Evolutionary conservation across 257 asterid genomes (phyloP), one percentile per base, ranked within the genome.

Genomic region (Anisodus tanguticus): DNA sequence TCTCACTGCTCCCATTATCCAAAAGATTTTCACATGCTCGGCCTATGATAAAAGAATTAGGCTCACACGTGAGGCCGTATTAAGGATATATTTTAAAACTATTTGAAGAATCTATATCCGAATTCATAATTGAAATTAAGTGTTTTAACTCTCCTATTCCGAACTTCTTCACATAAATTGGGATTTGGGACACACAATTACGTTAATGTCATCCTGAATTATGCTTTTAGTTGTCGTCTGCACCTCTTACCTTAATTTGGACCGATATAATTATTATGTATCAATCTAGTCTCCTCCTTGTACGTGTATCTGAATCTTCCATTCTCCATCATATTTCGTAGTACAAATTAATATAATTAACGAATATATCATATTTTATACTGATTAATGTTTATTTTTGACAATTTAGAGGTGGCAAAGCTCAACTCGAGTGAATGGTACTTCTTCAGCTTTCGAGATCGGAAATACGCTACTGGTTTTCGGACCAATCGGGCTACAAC

Each of bases 401-500:
- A 13, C 2, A 67, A 26, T 60, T 0, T 53, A 95, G 98, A 94
- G 58, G 88, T 85, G 85, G 97, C 98, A 8, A 95, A 95, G 89
- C 87, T 95, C 89, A 94, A 94, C 55, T 89, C 98, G 0, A 90
- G 45, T 1, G 98, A 95, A 87, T 95, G 98, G 98, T 95, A 94
- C 90, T 95, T 95, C 93, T 95, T 95, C 79, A 94, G 94, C 87
- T 94, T 94, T 41, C 93, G 98, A 0, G 98, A 93, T 62, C 92
- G 97, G 1, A 95, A 95, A 81, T 95, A 95, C 1, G 94, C 98
- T 0, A 93, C 97, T 0, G 98, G 98, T 2, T 94, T 41, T 16
- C 83, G 98, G 51, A 89, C 95, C 0, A 95, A 94, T 72, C 84
- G 98, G 59, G 98, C 98, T 4, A 95, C 98, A 35, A 86, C 79